A percentile compares a stretch with the other conserved stretches of the same genome.
Conservation (phyloP, 2,329 filamentous ascomycete species). For the Fusarium pseudonygamai region DNA sequence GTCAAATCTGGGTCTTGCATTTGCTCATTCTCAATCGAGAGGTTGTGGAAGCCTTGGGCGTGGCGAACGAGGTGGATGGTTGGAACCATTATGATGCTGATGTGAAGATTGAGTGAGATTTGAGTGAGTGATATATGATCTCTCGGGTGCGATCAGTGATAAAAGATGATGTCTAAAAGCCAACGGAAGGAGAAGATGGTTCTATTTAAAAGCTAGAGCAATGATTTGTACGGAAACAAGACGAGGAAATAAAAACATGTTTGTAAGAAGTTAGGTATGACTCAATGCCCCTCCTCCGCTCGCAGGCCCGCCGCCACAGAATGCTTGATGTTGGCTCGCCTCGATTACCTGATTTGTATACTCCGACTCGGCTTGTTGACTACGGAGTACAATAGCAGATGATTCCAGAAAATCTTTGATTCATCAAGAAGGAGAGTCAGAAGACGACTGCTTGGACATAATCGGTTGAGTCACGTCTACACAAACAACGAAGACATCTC, state of each 20-base stretch:
- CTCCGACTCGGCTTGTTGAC: conserved; percentile 8
- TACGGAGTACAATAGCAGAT: background rate
- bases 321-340: conserved; percentile 15
- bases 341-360: conserved; percentile 23
- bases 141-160: background rate
- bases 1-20: conserved; percentile 85
- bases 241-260: background rate
- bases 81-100: conserved; percentile 54
- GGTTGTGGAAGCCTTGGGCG: conserved; percentile 84
- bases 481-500: background rate
- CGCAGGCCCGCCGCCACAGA: background rate
- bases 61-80: conserved; percentile 77
- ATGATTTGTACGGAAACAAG: background rate
- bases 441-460: background rate
- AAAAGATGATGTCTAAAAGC: background rate
- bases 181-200: background rate
- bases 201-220: background rate
- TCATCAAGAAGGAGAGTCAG: background rate
- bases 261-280: conserved; percentile 17
- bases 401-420: background rate
- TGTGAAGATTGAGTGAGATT: background rate
- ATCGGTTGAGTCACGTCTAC: background rate
- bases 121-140: conserved; percentile 3
- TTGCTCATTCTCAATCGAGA: conserved; percentile 72
- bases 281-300: too few relatives aligned